Evolutionary conservation across 352 stramenopile species (phyloP).

Genomic region (Saprolegnia parasitica): DNA sequence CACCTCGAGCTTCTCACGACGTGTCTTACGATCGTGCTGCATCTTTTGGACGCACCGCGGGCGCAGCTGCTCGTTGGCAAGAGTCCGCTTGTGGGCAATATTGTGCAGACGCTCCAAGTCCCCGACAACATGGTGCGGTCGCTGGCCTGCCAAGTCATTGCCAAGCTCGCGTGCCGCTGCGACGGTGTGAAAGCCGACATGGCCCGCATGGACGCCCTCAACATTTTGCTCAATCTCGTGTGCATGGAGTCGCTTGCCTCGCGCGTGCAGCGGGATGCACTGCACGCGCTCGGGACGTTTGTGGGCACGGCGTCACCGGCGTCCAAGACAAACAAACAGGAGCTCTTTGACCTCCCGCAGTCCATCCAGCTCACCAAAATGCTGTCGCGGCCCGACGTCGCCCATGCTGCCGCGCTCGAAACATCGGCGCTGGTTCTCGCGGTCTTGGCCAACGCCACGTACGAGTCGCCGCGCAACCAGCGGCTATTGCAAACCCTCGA

Average conservation of each 20-base stretch:
- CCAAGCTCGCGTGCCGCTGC: constrained; percentile 5
- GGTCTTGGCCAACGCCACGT: constrained; percentile 40
- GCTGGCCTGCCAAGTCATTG: constrained; percentile 23
- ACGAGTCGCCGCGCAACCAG: constrained; percentile 49
- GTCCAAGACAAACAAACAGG: constrained; percentile 48
- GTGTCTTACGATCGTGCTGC: constrained; percentile 19
- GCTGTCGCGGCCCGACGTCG: constrained; percentile 37
- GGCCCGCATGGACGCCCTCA: constrained; percentile 25
- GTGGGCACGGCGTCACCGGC: constrained; percentile 33
- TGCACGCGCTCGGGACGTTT: constrained; percentile 52
- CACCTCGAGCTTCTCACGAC: constrained; percentile 4
- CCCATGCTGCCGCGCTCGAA: constrained; percentile 29
- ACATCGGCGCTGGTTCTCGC: constrained; percentile 47
- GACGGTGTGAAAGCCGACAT: constrained; percentile 26
- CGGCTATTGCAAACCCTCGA: constrained; percentile 35
- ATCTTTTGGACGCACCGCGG: constrained; percentile 1
- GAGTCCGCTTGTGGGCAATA: constrained; percentile 21
- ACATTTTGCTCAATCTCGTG: constrained; percentile 27
- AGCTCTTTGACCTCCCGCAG: constrained; percentile 40
- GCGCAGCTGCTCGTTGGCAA: constrained; percentile 19
- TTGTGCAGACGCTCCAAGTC: constrained; percentile 20
- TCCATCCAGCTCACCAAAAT: constrained; percentile 38
- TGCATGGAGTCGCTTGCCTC: neutral
- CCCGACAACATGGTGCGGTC: constrained; percentile 10
- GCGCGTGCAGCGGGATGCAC: constrained; percentile 27